Evolutionary conservation across 371 early-diverging fungal genomes (phyloP), one percentile per base, ranked within the genome.

Genomic region (Massospora cicadina): DNA sequence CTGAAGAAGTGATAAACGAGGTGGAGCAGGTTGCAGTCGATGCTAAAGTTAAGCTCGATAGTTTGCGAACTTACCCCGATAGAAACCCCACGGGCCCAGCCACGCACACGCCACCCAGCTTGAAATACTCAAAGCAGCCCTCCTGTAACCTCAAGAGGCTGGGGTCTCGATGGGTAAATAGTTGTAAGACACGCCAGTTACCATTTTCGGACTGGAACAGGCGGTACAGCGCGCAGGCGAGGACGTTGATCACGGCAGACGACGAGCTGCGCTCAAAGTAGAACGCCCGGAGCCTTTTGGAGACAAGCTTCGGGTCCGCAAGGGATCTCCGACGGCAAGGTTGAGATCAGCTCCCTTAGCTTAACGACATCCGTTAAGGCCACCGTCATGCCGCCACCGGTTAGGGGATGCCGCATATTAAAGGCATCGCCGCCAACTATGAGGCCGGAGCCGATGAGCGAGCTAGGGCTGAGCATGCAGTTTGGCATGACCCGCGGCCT

Each of bases 331-430:
- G 33, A 79, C 80, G 32, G 83, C 80, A 2, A 81, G 63, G 67
- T 69, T 17, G 72, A 69, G 10, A 93, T 72, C 17, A 83, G 67
- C 0, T 81, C 72, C 1, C 64, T 30, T 33, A 91, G 62, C 10
- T 81, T 75, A 0, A 90, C 82, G 1, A 90, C 89, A 73, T 96
- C 97, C 76, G 85, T 85, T 33, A 93, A 75, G 0, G 87, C 96
- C 0, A 96, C 90, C 0, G 97, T 95, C 97, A 96, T 96, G 23
- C 97, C 97, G 66, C 70, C 71, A 56, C 97, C 95, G 0, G 95
- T 95, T 55, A 97, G 73, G 13, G 95, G 94, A 65, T 93, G 93
- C 25, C 95, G 80, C 81, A 95, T 90, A 71, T 96, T 96, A 73
- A 88, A 80, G 1, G 95, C 90, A 76, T 96, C 97, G 58, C 97